phyloP scores from a whole-genome alignment of 345 rosid species.

The Viola odorata region DNA sequence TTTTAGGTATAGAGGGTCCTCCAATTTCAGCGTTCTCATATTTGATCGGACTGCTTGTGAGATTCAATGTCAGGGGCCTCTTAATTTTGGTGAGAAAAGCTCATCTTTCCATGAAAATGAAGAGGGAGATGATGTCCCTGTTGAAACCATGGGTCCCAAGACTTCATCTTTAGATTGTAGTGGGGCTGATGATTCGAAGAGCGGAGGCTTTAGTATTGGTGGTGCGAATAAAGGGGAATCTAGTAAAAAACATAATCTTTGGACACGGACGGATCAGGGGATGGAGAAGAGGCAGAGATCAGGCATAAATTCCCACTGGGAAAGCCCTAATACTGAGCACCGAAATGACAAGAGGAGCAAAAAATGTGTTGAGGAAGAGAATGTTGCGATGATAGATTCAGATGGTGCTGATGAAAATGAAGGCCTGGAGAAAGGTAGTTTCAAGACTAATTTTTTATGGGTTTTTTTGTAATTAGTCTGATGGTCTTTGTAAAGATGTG shows the following conservation, averaged over 20 bases:
- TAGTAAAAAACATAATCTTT: slow-evolving; percentile 10
- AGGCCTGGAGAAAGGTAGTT: slow-evolving; percentile 10
- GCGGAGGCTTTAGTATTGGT: slow-evolving; percentile 10
- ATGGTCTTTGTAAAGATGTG: neutral
- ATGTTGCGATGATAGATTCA: slow-evolving; percentile 2
- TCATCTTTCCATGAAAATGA: slow-evolving; percentile 12
- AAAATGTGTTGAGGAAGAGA: slow-evolving; percentile 16
- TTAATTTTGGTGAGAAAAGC: slow-evolving; percentile 9
- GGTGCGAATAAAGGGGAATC: slow-evolving; percentile 13
- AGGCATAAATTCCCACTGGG: neutral
- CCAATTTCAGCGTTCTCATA: slow-evolving; percentile 30
- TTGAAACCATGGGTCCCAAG: slow-evolving; percentile 14
- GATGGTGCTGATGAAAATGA: slow-evolving; percentile 9
- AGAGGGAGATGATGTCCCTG: slow-evolving; percentile 26
- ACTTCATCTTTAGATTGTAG: neutral
- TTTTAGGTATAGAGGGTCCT: slow-evolving; percentile 32
- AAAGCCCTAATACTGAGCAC: neutral
- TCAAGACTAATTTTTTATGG: slow-evolving; percentile 12
- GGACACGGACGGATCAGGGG: slow-evolving; percentile 10
- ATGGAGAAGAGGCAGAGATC: neutral
- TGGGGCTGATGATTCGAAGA: slow-evolving; percentile 11
- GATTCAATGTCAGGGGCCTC: slow-evolving; percentile 22
- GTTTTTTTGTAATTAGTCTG: slow-evolving; percentile 15
- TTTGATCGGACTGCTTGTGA: slow-evolving; percentile 34
- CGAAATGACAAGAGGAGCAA: slow-evolving; percentile 2